Evolutionary conservation across 78 protist genomes (phyloP).

Genomic region (Dictyostelium intermedium): DNA sequence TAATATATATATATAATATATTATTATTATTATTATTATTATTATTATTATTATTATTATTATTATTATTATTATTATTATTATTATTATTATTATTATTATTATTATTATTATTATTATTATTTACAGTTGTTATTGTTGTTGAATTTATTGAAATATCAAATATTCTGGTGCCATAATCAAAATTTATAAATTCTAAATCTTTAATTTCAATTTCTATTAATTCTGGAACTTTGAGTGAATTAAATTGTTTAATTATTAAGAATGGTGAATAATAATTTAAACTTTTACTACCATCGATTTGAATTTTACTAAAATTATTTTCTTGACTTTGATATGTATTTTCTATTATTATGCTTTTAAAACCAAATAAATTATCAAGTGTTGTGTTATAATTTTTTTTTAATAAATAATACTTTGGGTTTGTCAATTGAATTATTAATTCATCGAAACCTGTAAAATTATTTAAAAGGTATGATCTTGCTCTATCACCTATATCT

Average conservation of each 20-base stretch:
- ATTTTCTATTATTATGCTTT: too few relatives aligned
- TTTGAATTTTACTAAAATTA: neutral
- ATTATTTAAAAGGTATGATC: neutral
- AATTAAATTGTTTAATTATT: neutral
- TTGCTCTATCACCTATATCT: neutral
- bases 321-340: too few relatives aligned
- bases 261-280: neutral
- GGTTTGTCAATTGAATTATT: neutral
- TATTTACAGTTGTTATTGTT: too few relatives aligned
- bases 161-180: neutral
- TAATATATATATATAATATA: too few relatives aligned
- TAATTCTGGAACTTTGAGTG: too few relatives aligned
- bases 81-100: too few relatives aligned
- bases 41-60: too few relatives aligned
- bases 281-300: neutral
- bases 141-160: neutral
- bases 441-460: neutral
- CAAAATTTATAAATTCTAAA: neutral
- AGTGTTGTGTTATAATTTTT: neutral
- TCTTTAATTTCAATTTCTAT: too few relatives aligned
- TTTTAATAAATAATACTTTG: neutral
- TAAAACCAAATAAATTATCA: neutral
- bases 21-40: too few relatives aligned
- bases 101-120: too few relatives aligned
- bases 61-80: too few relatives aligned